Base-by-base conservation (phyloP, 2,329 filamentous ascomycete genomes). In the Colletotrichum gloeosporioides region DNA sequence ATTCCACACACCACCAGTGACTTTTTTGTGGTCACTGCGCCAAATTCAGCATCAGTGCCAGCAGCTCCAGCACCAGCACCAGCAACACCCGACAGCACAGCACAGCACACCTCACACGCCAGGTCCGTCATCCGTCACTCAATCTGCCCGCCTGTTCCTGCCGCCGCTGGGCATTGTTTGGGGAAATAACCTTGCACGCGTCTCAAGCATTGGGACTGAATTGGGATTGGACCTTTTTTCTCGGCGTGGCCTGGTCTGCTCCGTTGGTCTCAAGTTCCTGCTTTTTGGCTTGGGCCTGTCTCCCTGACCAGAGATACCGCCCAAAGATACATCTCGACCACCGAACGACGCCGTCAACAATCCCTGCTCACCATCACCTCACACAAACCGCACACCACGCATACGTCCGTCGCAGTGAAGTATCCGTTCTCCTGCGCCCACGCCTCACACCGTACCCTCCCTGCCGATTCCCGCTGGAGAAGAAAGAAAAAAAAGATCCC, bases 321-420 rank as follows among this genome's bases (percentile, higher is more conserved):
- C 59, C 31, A 32, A 53, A 44, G 70, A 69, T 68, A 59, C 70
- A 64, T 69, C 59, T 67, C 39, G 71, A 59, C 62, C 61, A 39
- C n/a, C 61, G 61, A 64, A 32, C 29, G 39, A 59, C 67, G 53
- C 64, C 65, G 69, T 49, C 44, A 76, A 62, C 39, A 68, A 76
- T 76, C 74, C 74, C 70, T 76, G 74, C 57, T 73, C 69, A 64
- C 55, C 69, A 76, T 76, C 74, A 69, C 57, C 70, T 76, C 74
- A 68, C 70, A 69, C 70, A 74, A 74, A 59, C 64, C 67, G 53
- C 75, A 62, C 25, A 25, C 55, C 67, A 61, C 67, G 44, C n/a
- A 49, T 49, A 49, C 44, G 44, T 49, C 44, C 44, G 44, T 49
- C 44, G 44, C 44, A 49, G 44, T 49, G 44, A 49, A 22, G 44